phyloP scores from a whole-genome alignment of 208 protist genomes.

The Wallacemonas rigidus region DNA sequence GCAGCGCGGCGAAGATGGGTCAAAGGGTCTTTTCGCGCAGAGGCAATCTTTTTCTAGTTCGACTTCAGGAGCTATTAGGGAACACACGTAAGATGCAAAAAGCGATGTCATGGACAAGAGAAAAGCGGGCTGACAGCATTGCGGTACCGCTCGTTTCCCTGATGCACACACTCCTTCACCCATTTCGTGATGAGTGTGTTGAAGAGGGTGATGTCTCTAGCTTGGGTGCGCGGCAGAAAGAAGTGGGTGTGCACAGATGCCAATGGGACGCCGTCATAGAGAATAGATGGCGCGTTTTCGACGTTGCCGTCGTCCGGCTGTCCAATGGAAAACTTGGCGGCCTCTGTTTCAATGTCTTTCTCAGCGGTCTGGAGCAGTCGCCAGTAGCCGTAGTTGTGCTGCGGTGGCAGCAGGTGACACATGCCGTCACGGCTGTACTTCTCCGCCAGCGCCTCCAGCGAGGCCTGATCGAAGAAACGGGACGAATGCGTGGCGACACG shows the following conservation, averaged over 20 bases:
- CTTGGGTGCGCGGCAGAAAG: constrained; percentile 17
- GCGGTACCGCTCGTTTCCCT: constrained; percentile 23
- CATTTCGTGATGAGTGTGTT: constrained; percentile 56
- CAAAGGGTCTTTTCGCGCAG: too few species aligned
- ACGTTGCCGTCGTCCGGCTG: not conserved
- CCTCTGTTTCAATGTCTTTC: constrained; percentile 33
- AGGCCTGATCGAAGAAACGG: constrained; percentile 79
- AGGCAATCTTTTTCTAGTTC: not conserved
- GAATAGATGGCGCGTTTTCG: constrained; percentile 21
- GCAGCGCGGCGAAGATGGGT: too few species aligned
- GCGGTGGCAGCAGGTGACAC: constrained; percentile 50
- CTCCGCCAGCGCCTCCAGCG: constrained; percentile 61
- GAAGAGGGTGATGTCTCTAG: constrained; percentile 56
- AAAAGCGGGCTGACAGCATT: constrained; percentile 19
- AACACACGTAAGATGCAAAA: not conserved
- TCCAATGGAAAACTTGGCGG: constrained; percentile 55
- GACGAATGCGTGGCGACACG: constrained; percentile 55
- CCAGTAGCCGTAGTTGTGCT: constrained; percentile 90
- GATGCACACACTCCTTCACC: constrained; percentile 36
- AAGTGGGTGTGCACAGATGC: constrained; percentile 84
- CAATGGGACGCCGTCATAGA: constrained; percentile 60
- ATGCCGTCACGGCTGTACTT: constrained; percentile 22
- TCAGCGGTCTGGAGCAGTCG: constrained; percentile 58
- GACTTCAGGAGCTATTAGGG: not conserved
- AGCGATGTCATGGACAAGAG: not conserved